These are phyloP conservation scores for Chaetomidium leptoderma DNA, from an alignment of 495 filamentous ascomycete species.

Conservation along the genomic window DNA sequence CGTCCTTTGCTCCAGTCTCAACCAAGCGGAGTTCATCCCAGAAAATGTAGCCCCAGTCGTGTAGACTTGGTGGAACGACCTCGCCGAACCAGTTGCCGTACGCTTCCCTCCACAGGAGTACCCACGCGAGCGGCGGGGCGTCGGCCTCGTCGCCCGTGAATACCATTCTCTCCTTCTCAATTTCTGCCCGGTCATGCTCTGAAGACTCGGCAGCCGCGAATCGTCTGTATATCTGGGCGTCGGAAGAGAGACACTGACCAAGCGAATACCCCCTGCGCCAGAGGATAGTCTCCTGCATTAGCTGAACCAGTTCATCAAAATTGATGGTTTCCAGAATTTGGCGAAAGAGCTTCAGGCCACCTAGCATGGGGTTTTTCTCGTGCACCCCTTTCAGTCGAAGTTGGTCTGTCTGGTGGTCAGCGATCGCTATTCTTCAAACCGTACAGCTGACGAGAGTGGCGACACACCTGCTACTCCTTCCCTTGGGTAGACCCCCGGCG, in stretches of 20 bases:
- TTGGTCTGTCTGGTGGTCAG: no score
- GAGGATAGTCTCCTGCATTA: not conserved
- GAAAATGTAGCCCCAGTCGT: constrained; percentile 22
- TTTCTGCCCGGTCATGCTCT: constrained; percentile 1
- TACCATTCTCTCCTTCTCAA: constrained; percentile 7
- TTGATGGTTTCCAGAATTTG: no score
- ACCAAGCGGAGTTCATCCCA: constrained; percentile 29
- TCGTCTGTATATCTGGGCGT: not conserved
- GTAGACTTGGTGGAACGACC: not conserved
- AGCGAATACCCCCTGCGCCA: not conserved
- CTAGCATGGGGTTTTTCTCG: no score
- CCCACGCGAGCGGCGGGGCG: constrained; percentile 26
- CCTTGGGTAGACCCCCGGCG: no score
- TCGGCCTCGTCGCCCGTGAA: constrained; percentile 22
- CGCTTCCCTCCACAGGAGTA: constrained; percentile 16
- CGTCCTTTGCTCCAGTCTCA: not conserved
- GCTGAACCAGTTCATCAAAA: no score
- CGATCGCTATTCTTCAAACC: no score
- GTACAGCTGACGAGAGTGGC: no score
- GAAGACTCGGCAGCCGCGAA: not conserved
- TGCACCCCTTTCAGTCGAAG: no score
- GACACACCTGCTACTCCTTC: not conserved
- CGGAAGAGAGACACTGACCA: not conserved
- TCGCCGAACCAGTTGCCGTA: constrained; percentile 20
- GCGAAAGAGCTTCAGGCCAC: no score